Evolutionary conservation across 2,329 filamentous ascomycete genomes (phyloP).

Genomic region (Myriosclerotinia scirpicola): DNA sequence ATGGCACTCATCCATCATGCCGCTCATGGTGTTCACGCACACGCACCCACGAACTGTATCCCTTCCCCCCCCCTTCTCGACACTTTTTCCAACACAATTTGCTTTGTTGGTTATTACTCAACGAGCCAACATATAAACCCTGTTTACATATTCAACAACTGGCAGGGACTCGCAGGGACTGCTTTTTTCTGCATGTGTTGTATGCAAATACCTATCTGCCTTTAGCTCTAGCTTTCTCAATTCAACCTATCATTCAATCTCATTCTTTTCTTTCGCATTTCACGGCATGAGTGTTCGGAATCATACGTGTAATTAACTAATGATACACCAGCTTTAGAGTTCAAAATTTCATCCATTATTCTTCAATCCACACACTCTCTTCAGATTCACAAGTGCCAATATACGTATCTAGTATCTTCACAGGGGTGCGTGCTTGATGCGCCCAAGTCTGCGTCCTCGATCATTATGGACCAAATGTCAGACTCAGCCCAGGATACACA

Average conservation of each 20-base stretch:
- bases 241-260: slow-evolving; percentile 19
- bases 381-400: slow-evolving; percentile 5
- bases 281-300: slow-evolving; percentile 9
- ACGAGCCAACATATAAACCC: neutral
- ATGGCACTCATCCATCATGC: too few relatives aligned
- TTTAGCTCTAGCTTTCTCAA: neutral
- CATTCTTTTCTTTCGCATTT: slow-evolving; percentile 17
- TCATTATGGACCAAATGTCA: slow-evolving; percentile 22
- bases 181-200: slow-evolving; percentile 24
- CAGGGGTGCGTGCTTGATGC: slow-evolving; percentile 23
- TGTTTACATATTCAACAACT: slow-evolving; percentile 17
- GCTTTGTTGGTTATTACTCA: slow-evolving; percentile 18
- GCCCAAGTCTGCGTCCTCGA: slow-evolving; percentile 14
- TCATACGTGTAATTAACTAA: slow-evolving; percentile 20
- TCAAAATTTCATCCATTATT: slow-evolving; percentile 6
- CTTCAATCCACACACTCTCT: slow-evolving; percentile 6
- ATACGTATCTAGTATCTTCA: slow-evolving; percentile 16
- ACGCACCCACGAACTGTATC: neutral
- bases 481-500: slow-evolving; percentile 21
- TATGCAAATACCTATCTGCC: slow-evolving; percentile 8
- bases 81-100: slow-evolving; percentile 14
- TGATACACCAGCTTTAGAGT: slow-evolving; percentile 9
- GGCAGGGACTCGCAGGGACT: slow-evolving; percentile 11
- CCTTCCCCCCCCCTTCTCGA: neutral
- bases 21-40: neutral